Conservation (phyloP, 73 alveolate species). For the Stentor roeselii region DNA sequence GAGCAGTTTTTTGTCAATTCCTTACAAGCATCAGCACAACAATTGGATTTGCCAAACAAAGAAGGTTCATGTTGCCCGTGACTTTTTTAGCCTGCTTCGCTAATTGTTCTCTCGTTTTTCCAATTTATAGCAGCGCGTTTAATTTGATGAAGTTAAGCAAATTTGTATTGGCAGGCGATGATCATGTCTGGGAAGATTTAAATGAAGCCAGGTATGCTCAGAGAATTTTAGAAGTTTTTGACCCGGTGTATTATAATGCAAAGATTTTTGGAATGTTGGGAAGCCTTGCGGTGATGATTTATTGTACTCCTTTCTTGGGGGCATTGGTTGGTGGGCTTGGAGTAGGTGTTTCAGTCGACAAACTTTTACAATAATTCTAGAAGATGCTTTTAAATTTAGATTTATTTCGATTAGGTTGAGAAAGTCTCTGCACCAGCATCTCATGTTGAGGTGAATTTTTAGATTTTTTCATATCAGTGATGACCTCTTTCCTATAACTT, state of each 20-base stretch:
- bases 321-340: neutral
- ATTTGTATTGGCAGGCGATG: neutral
- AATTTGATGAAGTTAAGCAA: neutral
- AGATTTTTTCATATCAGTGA: too few relatives aligned
- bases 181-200: conserved; percentile 9
- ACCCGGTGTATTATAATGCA: neutral
- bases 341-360: too few relatives aligned
- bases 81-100: neutral
- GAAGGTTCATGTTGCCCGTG: neutral
- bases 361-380: too few relatives aligned
- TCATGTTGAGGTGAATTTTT: too few relatives aligned
- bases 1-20: neutral
- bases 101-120: neutral
- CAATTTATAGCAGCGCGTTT: neutral
- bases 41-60: neutral
- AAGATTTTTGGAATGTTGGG: neutral
- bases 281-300: neutral
- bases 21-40: neutral
- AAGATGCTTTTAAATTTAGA: too few relatives aligned
- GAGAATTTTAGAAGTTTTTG: neutral
- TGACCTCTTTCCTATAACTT: too few relatives aligned
- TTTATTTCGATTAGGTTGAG: too few relatives aligned
- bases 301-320: neutral
- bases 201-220: conserved; percentile 24
- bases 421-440: too few relatives aligned